A percentile compares a stretch with the other conserved stretches of the same genome.
Conservation (phyloP, 2,329 filamentous ascomycete genomes). For the Colletotrichum coccodes region DNA sequence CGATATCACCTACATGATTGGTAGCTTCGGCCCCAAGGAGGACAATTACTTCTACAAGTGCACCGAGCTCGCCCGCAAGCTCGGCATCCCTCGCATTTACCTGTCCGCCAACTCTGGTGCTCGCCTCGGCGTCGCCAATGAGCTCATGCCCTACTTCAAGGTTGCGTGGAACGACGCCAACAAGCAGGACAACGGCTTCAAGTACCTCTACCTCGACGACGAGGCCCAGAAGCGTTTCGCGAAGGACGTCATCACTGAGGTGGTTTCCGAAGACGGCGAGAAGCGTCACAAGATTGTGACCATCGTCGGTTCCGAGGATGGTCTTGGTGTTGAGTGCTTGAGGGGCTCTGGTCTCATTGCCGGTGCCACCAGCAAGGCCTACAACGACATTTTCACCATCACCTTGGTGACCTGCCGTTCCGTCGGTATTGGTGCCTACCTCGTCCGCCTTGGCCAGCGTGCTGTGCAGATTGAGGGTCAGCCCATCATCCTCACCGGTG, state of each 20-base stretch:
- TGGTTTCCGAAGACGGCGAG: conserved; percentile 87
- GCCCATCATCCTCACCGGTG: conserved; percentile 98
- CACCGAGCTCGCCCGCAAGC: conserved; percentile 91
- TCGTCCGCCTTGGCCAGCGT: conserved; percentile 97
- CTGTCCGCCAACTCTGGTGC: conserved; percentile 99
- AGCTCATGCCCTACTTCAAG: conserved; percentile 96
- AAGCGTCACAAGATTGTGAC: conserved; percentile 94
- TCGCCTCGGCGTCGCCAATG: conserved; percentile 94
- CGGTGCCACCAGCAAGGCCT: conserved; percentile 94
- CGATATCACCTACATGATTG: conserved; percentile 99
- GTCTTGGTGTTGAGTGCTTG: conserved; percentile 96
- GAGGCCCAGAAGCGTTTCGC: conserved; percentile 89
- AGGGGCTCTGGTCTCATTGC: conserved; percentile 98
- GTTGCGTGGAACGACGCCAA: conserved; percentile 92
- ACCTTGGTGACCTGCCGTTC: conserved; percentile 98
- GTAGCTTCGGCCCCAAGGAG: conserved; percentile 95
- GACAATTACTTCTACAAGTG: conserved; percentile 99
- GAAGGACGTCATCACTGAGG: conserved; percentile 80
- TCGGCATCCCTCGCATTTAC: conserved; percentile 97
- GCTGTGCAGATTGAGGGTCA: conserved; percentile 99
- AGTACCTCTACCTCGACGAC: conserved; percentile 93
- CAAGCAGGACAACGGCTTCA: conserved; percentile 90
- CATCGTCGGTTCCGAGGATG: conserved; percentile 92
- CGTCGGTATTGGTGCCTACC: conserved; percentile 98
- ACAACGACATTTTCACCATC: conserved; percentile 99